Conservation (phyloP, 306 rosid genomes). For the Pyrus communis region DNA sequence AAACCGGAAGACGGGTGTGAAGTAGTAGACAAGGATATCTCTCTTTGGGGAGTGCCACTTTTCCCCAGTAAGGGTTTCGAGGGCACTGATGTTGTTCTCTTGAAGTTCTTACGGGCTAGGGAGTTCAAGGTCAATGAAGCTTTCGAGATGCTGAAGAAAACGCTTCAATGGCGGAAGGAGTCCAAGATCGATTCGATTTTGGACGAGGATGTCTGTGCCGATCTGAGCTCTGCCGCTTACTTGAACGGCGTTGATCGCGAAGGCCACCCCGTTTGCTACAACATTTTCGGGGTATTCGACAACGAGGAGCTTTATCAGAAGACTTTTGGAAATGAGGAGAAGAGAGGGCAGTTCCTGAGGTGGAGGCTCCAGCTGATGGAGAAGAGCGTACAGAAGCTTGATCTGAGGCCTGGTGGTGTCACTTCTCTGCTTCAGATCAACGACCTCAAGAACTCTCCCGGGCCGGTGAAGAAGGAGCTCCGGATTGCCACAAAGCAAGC, state of each 20-base stretch:
- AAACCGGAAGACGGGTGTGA: not conserved
- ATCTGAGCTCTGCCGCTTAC: slow-evolving; percentile 56
- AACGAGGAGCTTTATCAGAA: slow-evolving; percentile 57
- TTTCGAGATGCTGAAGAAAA: slow-evolving; percentile 54
- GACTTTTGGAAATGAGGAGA: slow-evolving; percentile 70
- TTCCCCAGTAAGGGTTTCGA: slow-evolving; percentile 41
- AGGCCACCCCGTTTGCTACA: slow-evolving; percentile 78
- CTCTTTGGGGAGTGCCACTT: slow-evolving; percentile 71
- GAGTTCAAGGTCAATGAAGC: slow-evolving; percentile 82
- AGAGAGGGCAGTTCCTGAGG: slow-evolving; percentile 58
- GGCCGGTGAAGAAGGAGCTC: slow-evolving; percentile 66
- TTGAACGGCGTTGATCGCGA: slow-evolving; percentile 50
- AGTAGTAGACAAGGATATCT: slow-evolving; percentile 25
- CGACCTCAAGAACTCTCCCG: slow-evolving; percentile 73
- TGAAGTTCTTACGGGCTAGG: slow-evolving; percentile 74
- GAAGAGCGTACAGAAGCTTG: slow-evolving; percentile 64
- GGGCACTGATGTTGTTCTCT: slow-evolving; percentile 63
- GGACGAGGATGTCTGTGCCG: slow-evolving; percentile 46
- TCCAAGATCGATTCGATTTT: slow-evolving; percentile 48
- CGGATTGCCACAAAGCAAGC: slow-evolving; percentile 74
- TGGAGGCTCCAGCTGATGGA: slow-evolving; percentile 83
- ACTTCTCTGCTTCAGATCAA: slow-evolving; percentile 66
- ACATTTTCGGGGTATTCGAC: slow-evolving; percentile 74
- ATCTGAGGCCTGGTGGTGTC: slow-evolving; percentile 41
- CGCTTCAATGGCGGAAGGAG: slow-evolving; percentile 70